These are phyloP conservation scores for Erodium trifolium DNA, from an alignment of 441 rosid genomes.

Conservation along the genomic window DNA sequence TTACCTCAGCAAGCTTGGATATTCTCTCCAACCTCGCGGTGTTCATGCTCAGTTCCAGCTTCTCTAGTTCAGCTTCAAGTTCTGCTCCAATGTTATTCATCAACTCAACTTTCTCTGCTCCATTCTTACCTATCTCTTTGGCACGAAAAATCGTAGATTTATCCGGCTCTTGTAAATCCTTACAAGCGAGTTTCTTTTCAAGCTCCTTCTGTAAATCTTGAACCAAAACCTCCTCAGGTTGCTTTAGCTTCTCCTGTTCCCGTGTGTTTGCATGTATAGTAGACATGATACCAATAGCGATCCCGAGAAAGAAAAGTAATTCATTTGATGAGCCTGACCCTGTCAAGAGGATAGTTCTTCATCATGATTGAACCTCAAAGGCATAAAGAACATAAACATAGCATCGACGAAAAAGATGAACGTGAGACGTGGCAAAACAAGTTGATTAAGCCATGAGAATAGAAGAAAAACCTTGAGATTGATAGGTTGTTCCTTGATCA, in stretches of 20 bases:
- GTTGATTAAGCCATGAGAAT: neutral
- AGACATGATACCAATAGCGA: slow-evolving; percentile 19
- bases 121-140: slow-evolving; percentile 11
- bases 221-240: slow-evolving; percentile 23
- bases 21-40: slow-evolving; percentile 16
- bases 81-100: slow-evolving; percentile 36
- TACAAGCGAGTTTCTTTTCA: slow-evolving; percentile 20
- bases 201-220: slow-evolving; percentile 32
- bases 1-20: slow-evolving; percentile 19
- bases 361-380: neutral
- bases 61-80: slow-evolving; percentile 36
- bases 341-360: slow-evolving; percentile 12
- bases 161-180: neutral
- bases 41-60: slow-evolving; percentile 24
- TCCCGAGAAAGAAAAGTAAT: slow-evolving; percentile 37
- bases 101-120: slow-evolving; percentile 15
- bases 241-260: slow-evolving; percentile 23
- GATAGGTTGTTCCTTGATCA: slow-evolving; percentile 10
- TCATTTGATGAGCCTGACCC: slow-evolving; percentile 33
- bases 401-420: neutral
- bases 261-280: slow-evolving; percentile 4
- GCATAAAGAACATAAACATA: slow-evolving; percentile 17
- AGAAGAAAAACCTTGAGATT: slow-evolving; percentile 20
- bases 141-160: neutral
- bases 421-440: neutral